These are phyloP conservation scores for Pseudogymnoascus sp. DNA, from an alignment of 2,329 filamentous ascomycete genomes.

Conservation along the genomic window DNA sequence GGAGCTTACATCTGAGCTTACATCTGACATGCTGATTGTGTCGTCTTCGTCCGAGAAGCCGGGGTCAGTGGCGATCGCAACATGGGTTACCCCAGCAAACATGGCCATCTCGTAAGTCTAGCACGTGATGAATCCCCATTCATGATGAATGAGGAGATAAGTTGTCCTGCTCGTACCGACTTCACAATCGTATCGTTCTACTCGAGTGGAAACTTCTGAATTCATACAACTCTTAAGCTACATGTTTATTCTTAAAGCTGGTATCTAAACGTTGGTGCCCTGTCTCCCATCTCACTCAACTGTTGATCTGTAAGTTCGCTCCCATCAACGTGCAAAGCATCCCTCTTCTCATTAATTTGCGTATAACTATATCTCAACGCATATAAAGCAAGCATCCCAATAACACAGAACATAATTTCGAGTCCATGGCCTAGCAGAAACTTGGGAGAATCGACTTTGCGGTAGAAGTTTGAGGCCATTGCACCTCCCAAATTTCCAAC, in stretches of 20 bases:
- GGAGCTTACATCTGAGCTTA: too few relatives aligned
- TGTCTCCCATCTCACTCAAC: slow-evolving; percentile 42
- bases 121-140: too few relatives aligned
- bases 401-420: slow-evolving; percentile 42
- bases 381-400: slow-evolving; percentile 37
- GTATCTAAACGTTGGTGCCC: slow-evolving; percentile 44
- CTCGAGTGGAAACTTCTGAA: too few relatives aligned
- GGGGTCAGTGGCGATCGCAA: too few relatives aligned
- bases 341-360: slow-evolving; percentile 40
- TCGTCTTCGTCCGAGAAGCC: too few relatives aligned
- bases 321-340: slow-evolving; percentile 22
- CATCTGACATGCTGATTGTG: too few relatives aligned
- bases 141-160: too few relatives aligned
- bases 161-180: too few relatives aligned
- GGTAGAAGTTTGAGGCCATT: slow-evolving; percentile 51
- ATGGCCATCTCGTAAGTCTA: too few relatives aligned
- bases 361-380: slow-evolving; percentile 35
- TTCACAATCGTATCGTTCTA: too few relatives aligned
- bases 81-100: too few relatives aligned
- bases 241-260: slow-evolving; percentile 21
- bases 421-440: slow-evolving; percentile 45
- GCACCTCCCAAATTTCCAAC: slow-evolving; percentile 36
- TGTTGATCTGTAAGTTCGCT: slow-evolving; percentile 35
- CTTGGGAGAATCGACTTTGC: slow-evolving; percentile 30
- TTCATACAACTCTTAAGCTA: too few relatives aligned